Evolutionary conservation across 108 stramenopile species (phyloP), one percentile per base, ranked within the genome.

Genomic region (Nitzschia inconspicua): DNA sequence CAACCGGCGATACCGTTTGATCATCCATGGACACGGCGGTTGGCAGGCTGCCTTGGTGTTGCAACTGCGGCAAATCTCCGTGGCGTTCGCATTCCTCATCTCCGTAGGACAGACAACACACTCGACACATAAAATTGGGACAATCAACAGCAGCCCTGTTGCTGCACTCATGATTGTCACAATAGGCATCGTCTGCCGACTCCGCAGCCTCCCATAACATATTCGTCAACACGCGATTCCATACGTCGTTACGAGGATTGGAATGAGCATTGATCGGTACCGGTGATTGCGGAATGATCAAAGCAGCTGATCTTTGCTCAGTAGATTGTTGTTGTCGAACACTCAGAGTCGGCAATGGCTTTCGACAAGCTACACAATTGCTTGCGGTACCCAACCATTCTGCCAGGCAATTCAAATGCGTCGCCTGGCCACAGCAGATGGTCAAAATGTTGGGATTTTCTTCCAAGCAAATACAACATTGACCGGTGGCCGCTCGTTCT

Each of bases 371-470:
- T 22, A 65, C 65, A 48, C 70, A 77, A 3, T 41, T 57, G n/a
- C 24, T 25, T 27, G 51, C 32, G 18, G 37, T 55, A 13, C 57
- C 29, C 0, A 77, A 35, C 76, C 76, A 77, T 32, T 71, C 58
- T 16, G 76, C 76, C 3, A 77, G 50, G 42, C 76, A 77, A 51
- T 71, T 72, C 53, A 77, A 59, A 67, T 77, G 76, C 0, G 72
- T 65, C 2, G 65, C 70, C 41, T 72, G 65, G 27, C 76, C 76
- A 63, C 76, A 77, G 57, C 76, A 77, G 16, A 77, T 6, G 4
- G 76, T 72, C n/a, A 65, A 57, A 47, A 77, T 67, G 32, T 77
- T 77, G 28, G 76, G 76, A 30, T 41, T 22, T 19, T 60, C 70
- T 2, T 69, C 68, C 42, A 77, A 67, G 47, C 76, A 77, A 49